A percentile compares a stretch with the other conserved stretches of the same genome.
Evolutionary conservation across 2,329 filamentous ascomycete genomes (phyloP).

Genomic region (Fusarium napiforme): DNA sequence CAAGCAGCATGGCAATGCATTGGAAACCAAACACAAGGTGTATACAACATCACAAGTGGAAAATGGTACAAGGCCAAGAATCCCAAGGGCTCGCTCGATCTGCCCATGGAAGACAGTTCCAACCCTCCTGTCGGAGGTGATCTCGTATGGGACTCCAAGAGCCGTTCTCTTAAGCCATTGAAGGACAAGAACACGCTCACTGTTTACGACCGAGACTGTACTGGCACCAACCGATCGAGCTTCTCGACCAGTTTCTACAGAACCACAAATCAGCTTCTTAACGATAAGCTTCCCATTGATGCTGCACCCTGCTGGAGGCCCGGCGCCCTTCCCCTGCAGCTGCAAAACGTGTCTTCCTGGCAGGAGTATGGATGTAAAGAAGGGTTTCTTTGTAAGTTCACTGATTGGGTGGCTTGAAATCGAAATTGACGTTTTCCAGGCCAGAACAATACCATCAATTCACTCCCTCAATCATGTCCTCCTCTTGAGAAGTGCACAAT

Average conservation of each 20-base stretch:
- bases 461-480: constrained; percentile 57
- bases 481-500: constrained; percentile 52
- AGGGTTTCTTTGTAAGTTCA: constrained; percentile 56
- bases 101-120: constrained; percentile 51
- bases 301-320: constrained; percentile 55
- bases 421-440: constrained; percentile 42
- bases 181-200: constrained; percentile 42
- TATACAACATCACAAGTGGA: constrained; percentile 51
- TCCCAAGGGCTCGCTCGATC: constrained; percentile 33
- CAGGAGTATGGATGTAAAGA: constrained; percentile 50
- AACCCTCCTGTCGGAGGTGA: constrained; percentile 49
- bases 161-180: constrained; percentile 42
- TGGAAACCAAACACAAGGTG: constrained; percentile 55
- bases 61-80: constrained; percentile 55
- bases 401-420: not conserved
- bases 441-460: constrained; percentile 58
- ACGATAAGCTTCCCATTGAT: constrained; percentile 47
- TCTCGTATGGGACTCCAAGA: constrained; percentile 45
- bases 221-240: constrained; percentile 53
- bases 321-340: constrained; percentile 53
- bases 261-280: constrained; percentile 41
- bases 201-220: constrained; percentile 55
- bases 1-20: constrained; percentile 56
- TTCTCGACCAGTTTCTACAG: constrained; percentile 57
- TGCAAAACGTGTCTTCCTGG: constrained; percentile 54